Conservation (phyloP, 768 basidiomycete species). For the Chalciporus piperatus region DNA sequence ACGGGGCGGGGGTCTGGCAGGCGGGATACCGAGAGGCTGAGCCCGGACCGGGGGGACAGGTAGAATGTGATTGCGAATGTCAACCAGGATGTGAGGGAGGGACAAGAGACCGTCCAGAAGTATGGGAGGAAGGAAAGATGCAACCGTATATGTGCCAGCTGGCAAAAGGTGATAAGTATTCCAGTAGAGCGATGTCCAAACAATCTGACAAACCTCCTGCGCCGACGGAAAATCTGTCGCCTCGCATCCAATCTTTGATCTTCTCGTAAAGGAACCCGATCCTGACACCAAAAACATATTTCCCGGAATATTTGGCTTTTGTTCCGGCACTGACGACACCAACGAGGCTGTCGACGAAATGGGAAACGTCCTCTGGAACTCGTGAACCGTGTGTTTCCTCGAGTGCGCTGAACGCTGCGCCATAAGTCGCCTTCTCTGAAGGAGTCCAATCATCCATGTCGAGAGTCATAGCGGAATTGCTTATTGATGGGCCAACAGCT, state of each 20-base stretch:
- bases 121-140: conserved; percentile 64
- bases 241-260: conserved; percentile 55
- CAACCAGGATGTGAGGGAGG: conserved; percentile 64
- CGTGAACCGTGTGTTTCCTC: conserved; percentile 43
- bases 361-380: conserved; percentile 52
- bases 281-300: conserved; percentile 42
- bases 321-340: conserved; percentile 58
- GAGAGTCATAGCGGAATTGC: conserved; percentile 36
- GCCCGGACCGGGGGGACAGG: conserved; percentile 46
- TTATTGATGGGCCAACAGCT: conserved; percentile 33
- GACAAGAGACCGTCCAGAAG: conserved; percentile 64
- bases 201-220: conserved; percentile 62
- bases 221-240: conserved; percentile 70
- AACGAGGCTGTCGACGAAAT: conserved; percentile 58
- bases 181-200: not conserved
- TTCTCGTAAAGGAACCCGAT: conserved; percentile 40
- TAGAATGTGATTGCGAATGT: conserved; percentile 58
- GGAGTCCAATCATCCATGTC: conserved; percentile 72
- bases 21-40: conserved; percentile 28
- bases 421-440: conserved; percentile 71
- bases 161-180: conserved; percentile 12
- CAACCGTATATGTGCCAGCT: conserved; percentile 70
- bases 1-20: conserved; percentile 15
- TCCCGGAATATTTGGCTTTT: conserved; percentile 36
- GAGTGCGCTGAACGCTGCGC: conserved; percentile 59